These are phyloP conservation scores for Ustilago lituana DNA, from an alignment of 1,284 basidiomycete species.

Conservation along the genomic window DNA sequence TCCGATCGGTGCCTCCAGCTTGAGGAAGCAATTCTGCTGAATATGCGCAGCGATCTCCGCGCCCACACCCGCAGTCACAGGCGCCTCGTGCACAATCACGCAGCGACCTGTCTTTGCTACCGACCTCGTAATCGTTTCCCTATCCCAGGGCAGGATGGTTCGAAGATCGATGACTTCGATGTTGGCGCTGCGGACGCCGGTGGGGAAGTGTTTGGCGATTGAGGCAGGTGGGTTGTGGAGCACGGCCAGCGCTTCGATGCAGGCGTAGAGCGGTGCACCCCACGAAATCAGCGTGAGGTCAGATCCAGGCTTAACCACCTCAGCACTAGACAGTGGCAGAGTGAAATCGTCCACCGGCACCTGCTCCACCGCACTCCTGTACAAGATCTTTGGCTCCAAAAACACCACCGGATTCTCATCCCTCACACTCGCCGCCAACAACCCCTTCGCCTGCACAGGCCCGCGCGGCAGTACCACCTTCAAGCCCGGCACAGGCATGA, in stretches of 20 bases:
- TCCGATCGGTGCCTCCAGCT: slow-evolving; percentile 51
- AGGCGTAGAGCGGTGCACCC: slow-evolving; percentile 90
- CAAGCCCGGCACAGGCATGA: slow-evolving; percentile 82
- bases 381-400: slow-evolving; percentile 91
- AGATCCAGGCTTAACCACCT: slow-evolving; percentile 77
- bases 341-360: slow-evolving; percentile 87
- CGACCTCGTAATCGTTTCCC: slow-evolving; percentile 70
- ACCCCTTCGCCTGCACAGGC: slow-evolving; percentile 91
- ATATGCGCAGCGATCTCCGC: slow-evolving; percentile 58
- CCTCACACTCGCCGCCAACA: slow-evolving; percentile 83
- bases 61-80: slow-evolving; percentile 55
- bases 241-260: slow-evolving; percentile 80
- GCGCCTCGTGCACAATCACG: slow-evolving; percentile 62
- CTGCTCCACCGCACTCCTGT: slow-evolving; percentile 88
- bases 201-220: slow-evolving; percentile 77
- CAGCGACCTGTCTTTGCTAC: slow-evolving; percentile 60
- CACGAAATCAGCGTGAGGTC: slow-evolving; percentile 89
- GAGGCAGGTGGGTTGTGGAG: slow-evolving; percentile 75
- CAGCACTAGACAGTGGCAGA: slow-evolving; percentile 81
- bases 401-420: slow-evolving; percentile 93
- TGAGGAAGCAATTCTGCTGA: slow-evolving; percentile 57
- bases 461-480: slow-evolving; percentile 93
- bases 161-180: slow-evolving; percentile 90
- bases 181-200: slow-evolving; percentile 76
- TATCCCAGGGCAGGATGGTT: slow-evolving; percentile 89